Conservation (phyloP, 2,329 filamentous ascomycete genomes). For the Diaporthe velutina region DNA sequence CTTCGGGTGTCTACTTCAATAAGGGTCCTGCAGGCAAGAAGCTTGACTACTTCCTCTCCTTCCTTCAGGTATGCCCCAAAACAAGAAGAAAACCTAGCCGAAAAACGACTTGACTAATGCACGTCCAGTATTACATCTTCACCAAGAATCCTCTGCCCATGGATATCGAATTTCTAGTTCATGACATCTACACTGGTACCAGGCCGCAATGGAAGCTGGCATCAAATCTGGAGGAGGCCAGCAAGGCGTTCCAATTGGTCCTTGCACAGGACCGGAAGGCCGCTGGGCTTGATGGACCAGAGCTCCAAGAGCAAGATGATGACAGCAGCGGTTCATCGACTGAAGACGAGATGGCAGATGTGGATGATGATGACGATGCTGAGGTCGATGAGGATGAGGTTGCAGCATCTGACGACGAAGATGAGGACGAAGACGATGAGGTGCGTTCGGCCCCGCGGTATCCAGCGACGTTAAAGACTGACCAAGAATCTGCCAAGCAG, state of each 20-base stretch:
- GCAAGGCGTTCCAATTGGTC: slow-evolving; percentile 86
- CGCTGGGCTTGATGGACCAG: slow-evolving; percentile 77
- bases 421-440: slow-evolving; percentile 72
- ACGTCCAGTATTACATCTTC: slow-evolving; percentile 85
- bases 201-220: slow-evolving; percentile 94
- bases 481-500: slow-evolving; percentile 48
- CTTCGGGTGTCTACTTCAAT: slow-evolving; percentile 96
- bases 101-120: background rate
- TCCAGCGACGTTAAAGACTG: slow-evolving; percentile 1
- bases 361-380: slow-evolving; percentile 73
- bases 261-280: slow-evolving; percentile 90
- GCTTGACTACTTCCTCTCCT: slow-evolving; percentile 95
- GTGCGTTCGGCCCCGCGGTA: slow-evolving; percentile 51
- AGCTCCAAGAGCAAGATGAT: slow-evolving; percentile 78
- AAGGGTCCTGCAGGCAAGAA: slow-evolving; percentile 95
- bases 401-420: slow-evolving; percentile 65
- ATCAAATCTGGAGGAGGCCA: slow-evolving; percentile 84
- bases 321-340: slow-evolving; percentile 77
- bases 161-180: slow-evolving; percentile 97
- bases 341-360: slow-evolving; percentile 76
- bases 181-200: slow-evolving; percentile 88
- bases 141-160: slow-evolving; percentile 92
- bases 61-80: slow-evolving; percentile 95
- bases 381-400: slow-evolving; percentile 66
- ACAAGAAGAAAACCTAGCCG: no score